Evolutionary conservation across 2,329 filamentous ascomycete genomes (phyloP), one percentile per base, ranked within the genome.

Genomic region (Aspergillus flavus): DNA sequence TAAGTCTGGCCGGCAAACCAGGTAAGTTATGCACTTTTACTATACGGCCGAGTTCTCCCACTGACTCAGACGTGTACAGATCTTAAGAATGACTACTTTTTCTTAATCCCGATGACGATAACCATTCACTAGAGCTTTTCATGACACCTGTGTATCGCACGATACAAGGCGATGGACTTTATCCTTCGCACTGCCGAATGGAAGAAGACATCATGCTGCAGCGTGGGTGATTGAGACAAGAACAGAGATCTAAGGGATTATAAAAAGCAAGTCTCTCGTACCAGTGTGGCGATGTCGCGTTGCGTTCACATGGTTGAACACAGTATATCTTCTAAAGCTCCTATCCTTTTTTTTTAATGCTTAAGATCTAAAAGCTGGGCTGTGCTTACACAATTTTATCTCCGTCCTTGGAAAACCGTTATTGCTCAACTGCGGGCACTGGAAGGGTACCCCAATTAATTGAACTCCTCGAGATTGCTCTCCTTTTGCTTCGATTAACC

Each of bases 241-340:
- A 82, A 82, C 80, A 81, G 80, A 82, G 72, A 82, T 82, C 80
- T 77, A 70, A 81, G 79, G 75, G 80, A 78, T 70, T 67, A 46
- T 36, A 32, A 50, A 62, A 54, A 58, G 14, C 50, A 56, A 26
- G 53, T 53, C 57, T 41, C 23, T 64, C 56, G 53, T 32, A 32
- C 28, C 34, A 28, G 26, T 59, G 23, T 54, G 39, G 26, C 36
- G 23, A 26, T 53, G 58, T 55, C 52, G 34, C 30, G 52, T 34
- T 28, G 36, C 16, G 23, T 23, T 54, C 48, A n/a, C 26, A 30
- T 14, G 10, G 14, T 23, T 56, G 3, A 19, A 52, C 12, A 34
- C 41, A 10, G 21, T 32, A 60, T 39, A 26, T 50, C 48, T 26
- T 59, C 28, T 21, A 16, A 36, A 36, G 28, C 30, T 28, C 2